Base-by-base conservation (phyloP, 352 stramenopile genomes). In the Pythium pyrilobum region DNA sequence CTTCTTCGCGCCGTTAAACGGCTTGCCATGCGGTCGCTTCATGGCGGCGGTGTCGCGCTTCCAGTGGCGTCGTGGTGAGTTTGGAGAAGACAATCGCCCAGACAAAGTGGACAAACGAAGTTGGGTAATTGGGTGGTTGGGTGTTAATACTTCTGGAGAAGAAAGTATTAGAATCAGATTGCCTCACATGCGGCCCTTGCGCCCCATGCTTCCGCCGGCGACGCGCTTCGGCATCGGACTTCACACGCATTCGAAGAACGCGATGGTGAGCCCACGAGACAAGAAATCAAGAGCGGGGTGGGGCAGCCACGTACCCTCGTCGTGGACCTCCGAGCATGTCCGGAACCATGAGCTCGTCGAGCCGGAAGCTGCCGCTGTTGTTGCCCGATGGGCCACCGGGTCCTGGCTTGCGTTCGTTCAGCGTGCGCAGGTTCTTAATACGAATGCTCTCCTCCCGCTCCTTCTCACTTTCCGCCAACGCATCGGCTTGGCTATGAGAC, bases 111-210 rank as follows among this genome's bases (percentile, higher is more conserved):
- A 25, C n/a, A 42, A 49, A 18, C 40, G 34, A 57, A 41, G 41
- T 18, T n/a, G 40, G 40, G 24, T 7, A 40, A 21, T 46, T 48
- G 38, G 38, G 20, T 56, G 55, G 44, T 55, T 62, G 54, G 54
- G 54, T 62, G 44, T 46, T 62, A 40, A 58, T 56, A 62, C 55
- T 56, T 31, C 2, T 7, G 3, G n/a, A n/a, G n/a, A 15, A 37
- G 28, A 29, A 34, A 43, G 55, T 57, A 63, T 45, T 54, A 43
- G 29, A 47, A 56, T 50, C 31, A 37, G 27, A 48, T 38, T 6
- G n/a, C 12, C 12, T 69, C 65, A 85, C 38, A 76, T 77, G n/a
- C 79, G 77, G 34, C 77, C 73, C 59, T 87, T 87, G 49, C 79
- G 79, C 20, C 37, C 52, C 59, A 74, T 74, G 32, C 56, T 63